Evolutionary conservation across 441 rosid species (phyloP).

Genomic region (Eugenia klotzschiana): DNA sequence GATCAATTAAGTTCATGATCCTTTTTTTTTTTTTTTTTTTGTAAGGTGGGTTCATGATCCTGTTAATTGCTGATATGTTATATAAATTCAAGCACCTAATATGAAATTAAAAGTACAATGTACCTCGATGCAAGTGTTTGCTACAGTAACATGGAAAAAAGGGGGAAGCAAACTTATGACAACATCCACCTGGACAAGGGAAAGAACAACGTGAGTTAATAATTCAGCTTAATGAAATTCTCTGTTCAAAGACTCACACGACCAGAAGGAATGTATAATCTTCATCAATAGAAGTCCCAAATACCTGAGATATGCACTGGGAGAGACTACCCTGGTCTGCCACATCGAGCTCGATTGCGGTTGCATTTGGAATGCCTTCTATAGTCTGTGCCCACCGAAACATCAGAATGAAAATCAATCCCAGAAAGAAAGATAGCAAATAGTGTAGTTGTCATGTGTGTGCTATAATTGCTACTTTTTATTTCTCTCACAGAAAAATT

Average conservation of each 20-base stretch:
- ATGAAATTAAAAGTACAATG: not conserved
- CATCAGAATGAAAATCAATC: not conserved
- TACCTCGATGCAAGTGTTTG: slow-evolving; percentile 79
- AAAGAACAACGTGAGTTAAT: not conserved
- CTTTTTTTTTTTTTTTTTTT: too few relatives aligned
- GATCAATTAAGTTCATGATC: too few relatives aligned
- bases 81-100: not conserved
- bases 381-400: slow-evolving; percentile 24
- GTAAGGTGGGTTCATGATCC: too few relatives aligned
- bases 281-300: not conserved
- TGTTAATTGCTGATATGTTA: not conserved
- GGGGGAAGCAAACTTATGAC: slow-evolving; percentile 80
- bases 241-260: not conserved
- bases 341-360: slow-evolving; percentile 68
- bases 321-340: slow-evolving; percentile 50
- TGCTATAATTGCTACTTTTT: not conserved
- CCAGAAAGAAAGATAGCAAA: not conserved
- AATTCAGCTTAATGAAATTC: not conserved
- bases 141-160: slow-evolving; percentile 51
- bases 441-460: not conserved
- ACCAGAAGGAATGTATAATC: not conserved
- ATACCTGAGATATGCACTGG: slow-evolving; percentile 54
- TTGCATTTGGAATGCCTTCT: slow-evolving; percentile 67
- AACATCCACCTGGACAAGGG: slow-evolving; percentile 56
- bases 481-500: not conserved